phyloP scores from a whole-genome alignment of 2,329 filamentous ascomycete species.

The Periconia sp. region DNA sequence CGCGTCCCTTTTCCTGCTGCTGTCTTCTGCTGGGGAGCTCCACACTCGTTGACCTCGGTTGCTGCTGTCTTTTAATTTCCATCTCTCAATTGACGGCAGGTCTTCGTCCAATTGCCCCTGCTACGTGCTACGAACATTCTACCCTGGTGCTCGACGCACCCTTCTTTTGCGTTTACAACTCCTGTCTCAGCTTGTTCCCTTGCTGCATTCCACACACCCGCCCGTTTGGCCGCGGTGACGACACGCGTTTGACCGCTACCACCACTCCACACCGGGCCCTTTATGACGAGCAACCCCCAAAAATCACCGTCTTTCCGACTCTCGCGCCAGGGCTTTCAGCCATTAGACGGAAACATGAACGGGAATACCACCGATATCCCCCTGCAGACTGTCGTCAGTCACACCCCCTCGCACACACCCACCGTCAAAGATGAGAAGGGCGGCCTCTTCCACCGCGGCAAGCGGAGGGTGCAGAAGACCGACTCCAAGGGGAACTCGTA shows the following conservation, averaged over 20 bases:
- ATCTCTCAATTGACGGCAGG: slow-evolving; percentile 31
- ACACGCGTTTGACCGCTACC: slow-evolving; percentile 2
- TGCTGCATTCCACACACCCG: slow-evolving; percentile 11
- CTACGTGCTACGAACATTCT: slow-evolving; percentile 21
- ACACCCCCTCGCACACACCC: slow-evolving; percentile 46
- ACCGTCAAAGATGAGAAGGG: slow-evolving; percentile 42
- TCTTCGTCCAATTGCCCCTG: slow-evolving; percentile 29
- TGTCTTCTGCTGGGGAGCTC: slow-evolving; percentile 16
- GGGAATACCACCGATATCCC: slow-evolving; percentile 66
- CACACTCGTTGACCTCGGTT: slow-evolving; percentile 16
- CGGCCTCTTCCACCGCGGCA: slow-evolving; percentile 45
- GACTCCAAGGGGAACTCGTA: slow-evolving; percentile 36
- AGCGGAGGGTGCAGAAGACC: slow-evolving; percentile 30
- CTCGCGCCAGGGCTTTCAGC: slow-evolving; percentile 43
- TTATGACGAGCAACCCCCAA: slow-evolving; percentile 23
- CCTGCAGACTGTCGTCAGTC: slow-evolving; percentile 61
- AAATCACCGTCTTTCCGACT: slow-evolving; percentile 26
- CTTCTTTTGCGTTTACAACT: slow-evolving; percentile 15
- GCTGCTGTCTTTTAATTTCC: slow-evolving; percentile 15
- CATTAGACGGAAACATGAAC: slow-evolving; percentile 47
- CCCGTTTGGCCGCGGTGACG: background rate
- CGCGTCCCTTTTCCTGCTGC: background rate
- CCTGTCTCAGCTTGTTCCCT: slow-evolving; percentile 3
- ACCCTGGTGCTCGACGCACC: slow-evolving; percentile 47
- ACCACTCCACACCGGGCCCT: slow-evolving; percentile 1